phyloP scores from a whole-genome alignment of 2,329 filamentous ascomycete species.

The Aureobasidium namibiae region DNA sequence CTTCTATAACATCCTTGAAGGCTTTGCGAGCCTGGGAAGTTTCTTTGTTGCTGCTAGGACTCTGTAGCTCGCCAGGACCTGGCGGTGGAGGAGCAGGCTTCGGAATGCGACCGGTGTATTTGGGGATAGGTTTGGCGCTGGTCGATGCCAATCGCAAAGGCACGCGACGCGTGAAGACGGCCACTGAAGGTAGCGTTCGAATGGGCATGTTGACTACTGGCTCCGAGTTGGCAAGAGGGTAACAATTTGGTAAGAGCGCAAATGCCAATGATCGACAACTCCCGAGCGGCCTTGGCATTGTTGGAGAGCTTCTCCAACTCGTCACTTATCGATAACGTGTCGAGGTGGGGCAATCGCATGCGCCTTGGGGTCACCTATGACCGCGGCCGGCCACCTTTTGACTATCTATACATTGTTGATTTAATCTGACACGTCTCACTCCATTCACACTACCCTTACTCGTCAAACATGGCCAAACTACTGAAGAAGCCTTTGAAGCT shows the following conservation, averaged over 20 bases:
- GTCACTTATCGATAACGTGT: neutral
- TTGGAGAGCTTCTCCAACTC: neutral
- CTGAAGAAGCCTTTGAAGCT: slow-evolving; percentile 73
- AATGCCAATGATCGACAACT: too few species aligned
- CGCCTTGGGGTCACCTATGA: neutral
- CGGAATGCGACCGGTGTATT: slow-evolving; percentile 6
- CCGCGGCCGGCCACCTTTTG: neutral
- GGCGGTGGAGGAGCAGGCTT: neutral
- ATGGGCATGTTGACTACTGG: neutral
- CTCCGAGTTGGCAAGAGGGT: too few species aligned
- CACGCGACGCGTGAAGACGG: neutral
- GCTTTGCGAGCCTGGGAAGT: neutral
- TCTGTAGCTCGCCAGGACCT: neutral
- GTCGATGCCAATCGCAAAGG: neutral
- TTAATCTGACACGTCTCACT: too few species aligned
- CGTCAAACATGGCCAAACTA: slow-evolving; percentile 45
- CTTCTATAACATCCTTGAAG: neutral
- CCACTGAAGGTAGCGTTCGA: too few species aligned
- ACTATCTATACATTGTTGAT: too few species aligned
- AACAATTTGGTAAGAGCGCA: neutral
- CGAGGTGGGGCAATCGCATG: too few species aligned
- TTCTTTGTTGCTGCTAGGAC: neutral
- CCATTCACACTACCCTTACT: too few species aligned
- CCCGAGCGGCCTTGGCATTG: neutral
- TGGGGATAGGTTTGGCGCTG: neutral